Percentiles rank a stretch among this genome's conserved stretches.
phyloP scores from a whole-genome alignment of 768 basidiomycete species.

The Rhodotorula kratochvilovae region DNA sequence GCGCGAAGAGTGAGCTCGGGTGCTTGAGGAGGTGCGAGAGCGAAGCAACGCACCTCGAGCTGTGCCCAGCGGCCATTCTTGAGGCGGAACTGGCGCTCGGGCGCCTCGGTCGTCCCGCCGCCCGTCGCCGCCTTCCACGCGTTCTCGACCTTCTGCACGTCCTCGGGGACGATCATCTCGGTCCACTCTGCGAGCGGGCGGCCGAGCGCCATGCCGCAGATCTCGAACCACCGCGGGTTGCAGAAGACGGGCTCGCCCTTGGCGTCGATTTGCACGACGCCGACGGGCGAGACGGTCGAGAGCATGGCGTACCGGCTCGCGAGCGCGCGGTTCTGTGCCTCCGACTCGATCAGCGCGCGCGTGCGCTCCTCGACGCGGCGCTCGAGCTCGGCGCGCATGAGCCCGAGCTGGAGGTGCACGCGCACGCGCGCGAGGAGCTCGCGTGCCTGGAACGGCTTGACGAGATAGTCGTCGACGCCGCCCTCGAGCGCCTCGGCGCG shows the following conservation, averaged over 20 bases:
- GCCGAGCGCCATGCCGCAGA: slow-evolving; percentile 12
- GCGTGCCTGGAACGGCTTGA: slow-evolving; percentile 34
- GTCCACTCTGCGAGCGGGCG: slow-evolving; percentile 17
- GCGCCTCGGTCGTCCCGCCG: not conserved
- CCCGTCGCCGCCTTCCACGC: slow-evolving; percentile 20
- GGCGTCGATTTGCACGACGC: slow-evolving; percentile 29
- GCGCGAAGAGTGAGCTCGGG: not conserved
- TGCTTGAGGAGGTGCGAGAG: not conserved
- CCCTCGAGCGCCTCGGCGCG: slow-evolving; percentile 31
- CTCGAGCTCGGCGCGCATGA: slow-evolving; percentile 35
- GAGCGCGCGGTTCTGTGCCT: slow-evolving; percentile 26
- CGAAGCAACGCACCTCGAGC: slow-evolving; percentile 18
- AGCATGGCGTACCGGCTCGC: slow-evolving; percentile 34
- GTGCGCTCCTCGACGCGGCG: slow-evolving; percentile 35
- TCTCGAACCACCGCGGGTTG: slow-evolving; percentile 32
- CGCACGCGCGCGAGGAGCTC: slow-evolving; percentile 35
- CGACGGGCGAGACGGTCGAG: slow-evolving; percentile 31
- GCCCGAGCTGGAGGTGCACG: slow-evolving; percentile 34
- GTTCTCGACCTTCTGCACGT: slow-evolving; percentile 5
- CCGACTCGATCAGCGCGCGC: slow-evolving; percentile 30
- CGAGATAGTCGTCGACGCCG: slow-evolving; percentile 38
- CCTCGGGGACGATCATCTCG: slow-evolving; percentile 13
- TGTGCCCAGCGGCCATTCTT: slow-evolving; percentile 26
- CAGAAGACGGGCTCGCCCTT: slow-evolving; percentile 10
- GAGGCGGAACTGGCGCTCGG: slow-evolving; percentile 30